Percentiles rank a stretch among this genome's conserved stretches.
phyloP scores from a whole-genome alignment of 2,329 filamentous ascomycete species.

The Diaporthe vaccinii region DNA sequence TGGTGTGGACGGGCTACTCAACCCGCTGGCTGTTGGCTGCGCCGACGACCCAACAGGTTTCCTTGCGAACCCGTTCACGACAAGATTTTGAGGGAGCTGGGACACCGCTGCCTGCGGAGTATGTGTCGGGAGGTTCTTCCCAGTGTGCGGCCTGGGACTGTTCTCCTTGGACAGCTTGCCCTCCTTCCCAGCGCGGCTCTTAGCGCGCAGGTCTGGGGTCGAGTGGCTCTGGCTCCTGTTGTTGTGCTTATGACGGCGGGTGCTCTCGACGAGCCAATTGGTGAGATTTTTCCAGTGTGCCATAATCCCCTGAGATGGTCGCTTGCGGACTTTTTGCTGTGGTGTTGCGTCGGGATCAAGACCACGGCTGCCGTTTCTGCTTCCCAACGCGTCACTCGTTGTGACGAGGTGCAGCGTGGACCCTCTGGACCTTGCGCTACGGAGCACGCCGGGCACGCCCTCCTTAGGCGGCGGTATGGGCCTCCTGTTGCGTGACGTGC shows the following conservation, averaged over 20 bases:
- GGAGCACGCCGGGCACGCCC: constrained; percentile 70
- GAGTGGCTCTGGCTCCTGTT: constrained; percentile 68
- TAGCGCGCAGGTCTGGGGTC: constrained; percentile 69
- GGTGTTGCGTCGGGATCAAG: constrained; percentile 47
- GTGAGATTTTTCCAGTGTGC: constrained; percentile 75
- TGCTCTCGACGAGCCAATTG: constrained; percentile 73
- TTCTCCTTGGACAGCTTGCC: constrained; percentile 63
- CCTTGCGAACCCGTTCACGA: constrained; percentile 63
- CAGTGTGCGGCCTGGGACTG: constrained; percentile 71
- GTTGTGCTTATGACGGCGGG: constrained; percentile 63
- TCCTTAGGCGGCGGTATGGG: constrained; percentile 91
- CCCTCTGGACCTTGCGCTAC: constrained; percentile 79
- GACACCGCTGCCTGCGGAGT: constrained; percentile 54
- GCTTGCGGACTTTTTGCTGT: constrained; percentile 65
- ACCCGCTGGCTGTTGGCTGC: constrained; percentile 40
- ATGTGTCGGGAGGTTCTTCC: constrained; percentile 64
- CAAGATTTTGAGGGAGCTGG: constrained; percentile 63
- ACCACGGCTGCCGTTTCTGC: constrained; percentile 49
- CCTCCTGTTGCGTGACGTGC: constrained; percentile 81
- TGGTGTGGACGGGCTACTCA: constrained; percentile 50
- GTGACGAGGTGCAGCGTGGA: constrained; percentile 91
- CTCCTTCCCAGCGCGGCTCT: constrained; percentile 58
- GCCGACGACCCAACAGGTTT: constrained; percentile 39
- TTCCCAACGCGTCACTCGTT: constrained; percentile 64
- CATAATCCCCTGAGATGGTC: constrained; percentile 70